A percentile compares a stretch with the other conserved stretches of the same genome.
Evolutionary conservation across 345 rosid genomes (phyloP).

Genomic region (Melaleuca quinquenervia): DNA sequence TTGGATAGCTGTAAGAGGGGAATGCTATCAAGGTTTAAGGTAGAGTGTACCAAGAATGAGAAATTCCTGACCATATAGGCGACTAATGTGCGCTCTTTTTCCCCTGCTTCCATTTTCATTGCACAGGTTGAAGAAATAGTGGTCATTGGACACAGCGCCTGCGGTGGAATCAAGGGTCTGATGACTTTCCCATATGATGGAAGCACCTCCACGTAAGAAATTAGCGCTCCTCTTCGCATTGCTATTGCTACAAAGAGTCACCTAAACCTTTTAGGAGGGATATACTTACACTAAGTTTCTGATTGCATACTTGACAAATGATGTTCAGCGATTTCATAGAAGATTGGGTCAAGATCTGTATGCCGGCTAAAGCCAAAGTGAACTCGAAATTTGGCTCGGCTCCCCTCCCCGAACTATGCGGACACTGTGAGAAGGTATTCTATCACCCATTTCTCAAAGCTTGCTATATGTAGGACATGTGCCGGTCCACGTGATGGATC

Average conservation of each 20-base stretch:
- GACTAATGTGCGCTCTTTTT: neutral
- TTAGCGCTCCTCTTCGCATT: neutral
- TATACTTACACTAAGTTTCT: neutral
- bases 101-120: neutral
- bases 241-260: neutral
- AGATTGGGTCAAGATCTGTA: slow-evolving; percentile 79
- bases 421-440: slow-evolving; percentile 70
- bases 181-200: slow-evolving; percentile 80
- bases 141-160: slow-evolving; percentile 84
- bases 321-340: slow-evolving; percentile 81
- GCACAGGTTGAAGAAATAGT: slow-evolving; percentile 72
- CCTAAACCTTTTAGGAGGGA: neutral
- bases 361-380: slow-evolving; percentile 75
- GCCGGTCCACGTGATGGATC: neutral
- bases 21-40: neutral
- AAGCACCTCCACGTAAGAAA: slow-evolving; percentile 50
- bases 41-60: neutral
- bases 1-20: neutral
- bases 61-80: neutral
- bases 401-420: slow-evolving; percentile 37
- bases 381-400: slow-evolving; percentile 20
- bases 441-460: neutral
- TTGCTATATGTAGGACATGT: neutral
- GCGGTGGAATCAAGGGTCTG: slow-evolving; percentile 97
- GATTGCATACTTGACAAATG: neutral